phyloP scores from a whole-genome alignment of 495 filamentous ascomycete genomes.

The Glonium stellatum region DNA sequence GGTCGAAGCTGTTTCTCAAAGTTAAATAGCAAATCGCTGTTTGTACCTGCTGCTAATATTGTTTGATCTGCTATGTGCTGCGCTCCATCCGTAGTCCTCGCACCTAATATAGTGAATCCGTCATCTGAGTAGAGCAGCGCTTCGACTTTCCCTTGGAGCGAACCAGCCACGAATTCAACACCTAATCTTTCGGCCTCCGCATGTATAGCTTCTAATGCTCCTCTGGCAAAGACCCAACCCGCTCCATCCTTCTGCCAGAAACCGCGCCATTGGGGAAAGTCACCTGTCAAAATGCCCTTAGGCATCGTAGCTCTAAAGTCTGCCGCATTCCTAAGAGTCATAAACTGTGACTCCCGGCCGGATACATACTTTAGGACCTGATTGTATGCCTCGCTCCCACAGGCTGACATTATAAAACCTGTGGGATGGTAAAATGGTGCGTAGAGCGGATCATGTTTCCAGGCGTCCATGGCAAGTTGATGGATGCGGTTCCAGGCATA shows the following conservation, averaged over 20 bases:
- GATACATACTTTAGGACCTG: slow-evolving; percentile 29
- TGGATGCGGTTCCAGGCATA: slow-evolving; percentile 37
- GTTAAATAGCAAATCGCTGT: slow-evolving; percentile 43
- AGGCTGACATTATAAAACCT: slow-evolving; percentile 42
- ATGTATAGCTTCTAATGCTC: slow-evolving; percentile 42
- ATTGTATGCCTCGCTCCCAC: slow-evolving; percentile 34
- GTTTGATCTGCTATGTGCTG: slow-evolving; percentile 37
- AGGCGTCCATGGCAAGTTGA: slow-evolving; percentile 39
- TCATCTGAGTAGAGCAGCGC: slow-evolving; percentile 11
- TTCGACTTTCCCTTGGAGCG: slow-evolving; percentile 34
- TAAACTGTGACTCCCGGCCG: slow-evolving; percentile 31
- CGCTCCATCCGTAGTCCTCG: slow-evolving; percentile 35
- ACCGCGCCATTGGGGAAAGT: slow-evolving; percentile 47
- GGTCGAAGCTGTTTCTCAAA: slow-evolving; percentile 49
- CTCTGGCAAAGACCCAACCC: slow-evolving; percentile 46
- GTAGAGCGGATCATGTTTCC: slow-evolving; percentile 45
- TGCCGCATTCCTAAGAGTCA: slow-evolving; percentile 33
- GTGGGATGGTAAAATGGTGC: slow-evolving; percentile 45
- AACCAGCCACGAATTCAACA: slow-evolving; percentile 41
- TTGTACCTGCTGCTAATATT: slow-evolving; percentile 46
- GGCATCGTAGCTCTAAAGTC: slow-evolving; percentile 49
- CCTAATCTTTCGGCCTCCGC: slow-evolving; percentile 42
- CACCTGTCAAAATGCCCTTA: slow-evolving; percentile 43
- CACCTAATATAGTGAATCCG: slow-evolving; percentile 35
- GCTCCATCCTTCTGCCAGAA: slow-evolving; percentile 40